Conservation (phyloP, 768 basidiomycete species). For the Sarcodon aspratus region DNA sequence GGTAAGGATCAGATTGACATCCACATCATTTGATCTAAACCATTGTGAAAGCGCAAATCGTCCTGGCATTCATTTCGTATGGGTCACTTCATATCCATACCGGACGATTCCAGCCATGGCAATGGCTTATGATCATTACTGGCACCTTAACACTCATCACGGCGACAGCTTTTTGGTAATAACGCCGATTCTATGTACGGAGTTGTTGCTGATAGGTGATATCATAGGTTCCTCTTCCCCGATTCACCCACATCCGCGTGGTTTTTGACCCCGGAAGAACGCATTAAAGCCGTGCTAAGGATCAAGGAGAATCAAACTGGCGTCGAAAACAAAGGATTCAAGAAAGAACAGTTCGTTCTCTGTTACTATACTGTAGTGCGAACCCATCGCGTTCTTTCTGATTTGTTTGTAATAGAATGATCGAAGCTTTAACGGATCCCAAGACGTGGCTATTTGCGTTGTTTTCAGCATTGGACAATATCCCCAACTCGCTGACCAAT, state of each 20-base stretch:
- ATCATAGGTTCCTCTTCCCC: slow-evolving; percentile 62
- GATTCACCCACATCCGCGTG: slow-evolving; percentile 66
- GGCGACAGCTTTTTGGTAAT: slow-evolving; percentile 50
- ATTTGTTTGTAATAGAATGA: slow-evolving; percentile 35
- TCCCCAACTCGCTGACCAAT: slow-evolving; percentile 65
- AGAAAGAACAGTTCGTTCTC: slow-evolving; percentile 40
- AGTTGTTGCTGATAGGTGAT: slow-evolving; percentile 3
- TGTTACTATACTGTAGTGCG: background rate
- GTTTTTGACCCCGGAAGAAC: slow-evolving; percentile 64
- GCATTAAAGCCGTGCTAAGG: slow-evolving; percentile 53
- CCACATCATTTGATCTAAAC: slow-evolving; percentile 10
- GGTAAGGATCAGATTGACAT: slow-evolving; percentile 30
- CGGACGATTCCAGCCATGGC: slow-evolving; percentile 55
- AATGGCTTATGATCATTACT: slow-evolving; percentile 75
- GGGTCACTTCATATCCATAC: slow-evolving; percentile 56
- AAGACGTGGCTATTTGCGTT: slow-evolving; percentile 66
- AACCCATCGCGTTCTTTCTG: slow-evolving; percentile 5
- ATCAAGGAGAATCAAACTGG: slow-evolving; percentile 71
- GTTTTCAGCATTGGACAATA: slow-evolving; percentile 49
- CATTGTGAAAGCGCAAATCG: slow-evolving; percentile 51
- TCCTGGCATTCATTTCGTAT: slow-evolving; percentile 60
- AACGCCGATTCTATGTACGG: slow-evolving; percentile 8
- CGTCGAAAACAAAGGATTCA: slow-evolving; percentile 74
- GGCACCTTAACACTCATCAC: slow-evolving; percentile 54
- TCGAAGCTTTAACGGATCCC: slow-evolving; percentile 58